Percentiles rank a stretch among this genome's conserved stretches.
Evolutionary conservation across 1,139 yeast genomes (phyloP).

Genomic region (Nakaseomyces kungkrabaensis): DNA sequence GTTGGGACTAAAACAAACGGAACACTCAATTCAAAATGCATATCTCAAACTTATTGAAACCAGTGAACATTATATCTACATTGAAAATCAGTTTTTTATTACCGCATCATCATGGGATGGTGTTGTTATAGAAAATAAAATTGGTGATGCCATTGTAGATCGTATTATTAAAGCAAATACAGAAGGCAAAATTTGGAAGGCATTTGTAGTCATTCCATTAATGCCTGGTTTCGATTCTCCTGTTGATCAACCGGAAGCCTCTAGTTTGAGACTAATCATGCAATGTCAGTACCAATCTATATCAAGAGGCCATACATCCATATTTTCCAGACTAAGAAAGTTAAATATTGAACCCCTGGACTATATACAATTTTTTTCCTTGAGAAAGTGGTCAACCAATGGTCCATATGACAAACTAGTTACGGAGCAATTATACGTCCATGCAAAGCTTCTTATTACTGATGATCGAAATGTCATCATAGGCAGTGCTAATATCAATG

Average conservation of each 20-base stretch:
- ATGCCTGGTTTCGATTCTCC: slow-evolving; percentile 98
- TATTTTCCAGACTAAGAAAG: slow-evolving; percentile 69
- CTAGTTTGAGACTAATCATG: slow-evolving; percentile 90
- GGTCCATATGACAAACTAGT: slow-evolving; percentile 68
- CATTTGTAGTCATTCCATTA: slow-evolving; percentile 80
- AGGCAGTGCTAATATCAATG: slow-evolving; percentile 95
- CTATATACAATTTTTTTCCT: slow-evolving; percentile 82
- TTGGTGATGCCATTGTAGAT: slow-evolving; percentile 95
- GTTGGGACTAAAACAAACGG: slow-evolving; percentile 72
- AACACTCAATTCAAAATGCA: slow-evolving; percentile 87
- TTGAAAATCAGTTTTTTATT: slow-evolving; percentile 89
- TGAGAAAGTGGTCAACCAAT: slow-evolving; percentile 91
- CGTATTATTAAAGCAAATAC: slow-evolving; percentile 81
- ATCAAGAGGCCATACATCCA: slow-evolving; percentile 83
- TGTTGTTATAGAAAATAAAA: slow-evolving; percentile 71
- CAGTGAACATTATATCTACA: slow-evolving; percentile 85
- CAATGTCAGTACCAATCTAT: slow-evolving; percentile 93
- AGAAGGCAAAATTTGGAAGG: slow-evolving; percentile 76
- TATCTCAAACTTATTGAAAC: slow-evolving; percentile 83
- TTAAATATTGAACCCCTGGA: slow-evolving; percentile 83
- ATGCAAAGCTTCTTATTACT: slow-evolving; percentile 86
- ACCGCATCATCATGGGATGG: slow-evolving; percentile 86
- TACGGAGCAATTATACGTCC: slow-evolving; percentile 88
- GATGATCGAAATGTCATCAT: slow-evolving; percentile 90
- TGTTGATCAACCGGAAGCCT: slow-evolving; percentile 89